These are phyloP conservation scores for Vaccinium corymbosum DNA, from an alignment of 148 eudicot species.

Conservation along the genomic window DNA sequence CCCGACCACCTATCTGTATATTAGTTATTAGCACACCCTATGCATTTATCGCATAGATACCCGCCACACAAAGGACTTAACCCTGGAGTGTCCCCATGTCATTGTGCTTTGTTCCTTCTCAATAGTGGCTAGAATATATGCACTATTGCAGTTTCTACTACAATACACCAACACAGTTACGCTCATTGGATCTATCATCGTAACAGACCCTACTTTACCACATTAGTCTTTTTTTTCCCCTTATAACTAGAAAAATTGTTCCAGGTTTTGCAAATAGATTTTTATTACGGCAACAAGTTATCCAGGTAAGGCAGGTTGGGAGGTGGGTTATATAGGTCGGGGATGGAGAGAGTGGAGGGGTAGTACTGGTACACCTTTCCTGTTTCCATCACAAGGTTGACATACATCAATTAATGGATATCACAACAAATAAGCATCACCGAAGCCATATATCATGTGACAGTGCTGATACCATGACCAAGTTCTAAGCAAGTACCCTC, in stretches of 20 bases:
- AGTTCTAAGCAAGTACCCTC: conserved; percentile 46
- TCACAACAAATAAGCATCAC: not conserved
- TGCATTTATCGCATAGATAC: not conserved
- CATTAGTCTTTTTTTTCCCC: not conserved
- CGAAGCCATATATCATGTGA: not conserved
- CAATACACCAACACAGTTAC: not conserved
- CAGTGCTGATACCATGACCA: not conserved
- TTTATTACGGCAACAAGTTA: not conserved
- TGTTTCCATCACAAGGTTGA: not conserved
- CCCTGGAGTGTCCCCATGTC: not conserved
- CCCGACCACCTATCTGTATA: not conserved
- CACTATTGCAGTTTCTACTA: not conserved
- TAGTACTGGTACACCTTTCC: not conserved
- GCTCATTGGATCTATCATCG: not conserved
- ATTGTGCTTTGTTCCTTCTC: not conserved
- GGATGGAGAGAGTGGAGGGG: not conserved
- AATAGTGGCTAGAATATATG: not conserved
- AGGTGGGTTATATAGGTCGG: not conserved
- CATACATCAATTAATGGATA: not conserved
- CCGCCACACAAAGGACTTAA: not conserved
- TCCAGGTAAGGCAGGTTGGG: not conserved
- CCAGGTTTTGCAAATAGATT: not conserved
- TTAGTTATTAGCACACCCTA: not conserved
- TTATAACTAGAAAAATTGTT: not conserved
- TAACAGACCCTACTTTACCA: not conserved